Conservation (phyloP, 1,284 basidiomycete genomes). For the Cryptococcus sp. region DNA sequence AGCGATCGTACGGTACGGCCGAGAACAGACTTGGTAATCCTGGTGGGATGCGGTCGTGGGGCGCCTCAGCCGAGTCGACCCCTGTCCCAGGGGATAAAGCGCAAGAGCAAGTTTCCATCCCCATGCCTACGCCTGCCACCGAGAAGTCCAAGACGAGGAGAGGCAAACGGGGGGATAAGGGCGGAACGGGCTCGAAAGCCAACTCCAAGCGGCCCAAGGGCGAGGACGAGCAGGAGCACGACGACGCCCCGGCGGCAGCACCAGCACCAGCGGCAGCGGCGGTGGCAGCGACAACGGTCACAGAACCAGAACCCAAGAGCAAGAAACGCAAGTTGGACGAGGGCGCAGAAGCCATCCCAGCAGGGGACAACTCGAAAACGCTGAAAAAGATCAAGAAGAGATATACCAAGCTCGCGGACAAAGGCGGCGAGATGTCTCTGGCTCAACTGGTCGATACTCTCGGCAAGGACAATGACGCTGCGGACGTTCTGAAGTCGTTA, state of each 20-base stretch:
- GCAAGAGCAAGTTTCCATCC: neutral
- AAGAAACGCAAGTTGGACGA: conserved; percentile 47
- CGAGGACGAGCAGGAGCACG: conserved; percentile 17
- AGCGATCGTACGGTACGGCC: conserved; percentile 16
- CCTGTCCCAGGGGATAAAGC: neutral
- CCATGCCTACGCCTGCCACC: neutral
- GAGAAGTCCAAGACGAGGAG: conserved; percentile 38
- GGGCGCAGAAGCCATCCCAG: conserved; percentile 3
- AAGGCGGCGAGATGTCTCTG: conserved; percentile 14
- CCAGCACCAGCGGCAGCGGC: conserved; percentile 2
- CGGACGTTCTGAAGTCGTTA: conserved; percentile 34
- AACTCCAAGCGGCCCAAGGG: conserved; percentile 52
- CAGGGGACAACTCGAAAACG: conserved; percentile 31
- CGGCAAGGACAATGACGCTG: conserved; percentile 32
- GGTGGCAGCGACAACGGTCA: conserved; percentile 1
- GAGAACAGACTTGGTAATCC: conserved; percentile 39
- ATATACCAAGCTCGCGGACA: conserved; percentile 34
- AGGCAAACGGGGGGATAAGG: conserved; percentile 52
- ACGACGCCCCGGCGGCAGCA: conserved; percentile 1
- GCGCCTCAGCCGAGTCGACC: conserved; percentile 13
- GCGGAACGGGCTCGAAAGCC: conserved; percentile 50
- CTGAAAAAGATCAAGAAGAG: conserved; percentile 46
- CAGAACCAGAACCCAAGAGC: conserved; percentile 18
- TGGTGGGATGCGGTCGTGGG: conserved; percentile 51
- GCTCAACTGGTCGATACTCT: conserved; percentile 27